Percentiles rank a stretch among this genome's conserved stretches.
These are phyloP conservation scores for Hypomyces rosellus DNA, from an alignment of 2,329 filamentous ascomycete genomes.

Conservation along the genomic window DNA sequence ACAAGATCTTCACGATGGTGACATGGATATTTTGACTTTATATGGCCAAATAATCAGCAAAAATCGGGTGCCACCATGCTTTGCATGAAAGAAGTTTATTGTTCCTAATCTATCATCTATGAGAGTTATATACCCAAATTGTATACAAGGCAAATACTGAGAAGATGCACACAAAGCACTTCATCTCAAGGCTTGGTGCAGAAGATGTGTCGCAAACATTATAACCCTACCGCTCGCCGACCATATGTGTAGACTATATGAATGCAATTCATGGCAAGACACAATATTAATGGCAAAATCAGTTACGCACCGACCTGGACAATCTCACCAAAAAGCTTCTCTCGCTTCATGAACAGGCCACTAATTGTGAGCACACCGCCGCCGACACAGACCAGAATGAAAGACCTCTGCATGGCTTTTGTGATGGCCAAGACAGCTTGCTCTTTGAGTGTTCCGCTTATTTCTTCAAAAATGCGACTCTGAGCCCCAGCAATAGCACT, in stretches of 20 bases:
- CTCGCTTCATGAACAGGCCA: constrained; percentile 9
- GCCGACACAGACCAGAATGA: constrained; percentile 6
- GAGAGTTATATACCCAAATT: too few species aligned
- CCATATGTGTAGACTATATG: not conserved
- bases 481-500: constrained; percentile 9
- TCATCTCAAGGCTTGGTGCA: too few species aligned
- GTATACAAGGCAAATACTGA: too few species aligned
- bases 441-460: constrained; percentile 1
- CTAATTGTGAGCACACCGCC: constrained; percentile 4
- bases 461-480: constrained; percentile 10
- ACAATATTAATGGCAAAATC: not conserved
- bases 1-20: constrained; percentile 5
- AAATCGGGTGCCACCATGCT: constrained; percentile 7
- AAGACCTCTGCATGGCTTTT: constrained; percentile 8
- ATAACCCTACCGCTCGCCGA: too few species aligned
- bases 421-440: constrained; percentile 10
- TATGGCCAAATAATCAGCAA: constrained; percentile 5
- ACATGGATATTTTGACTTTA: not conserved
- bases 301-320: not conserved
- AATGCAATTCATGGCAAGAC: not conserved
- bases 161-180: not conserved
- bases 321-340: constrained; percentile 12
- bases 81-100: not conserved
- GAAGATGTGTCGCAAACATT: too few species aligned
- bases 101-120: too few species aligned